Conservation (phyloP, 1,284 basidiomycete species). For the Cutaneotrichosporon daszewskae region DNA sequence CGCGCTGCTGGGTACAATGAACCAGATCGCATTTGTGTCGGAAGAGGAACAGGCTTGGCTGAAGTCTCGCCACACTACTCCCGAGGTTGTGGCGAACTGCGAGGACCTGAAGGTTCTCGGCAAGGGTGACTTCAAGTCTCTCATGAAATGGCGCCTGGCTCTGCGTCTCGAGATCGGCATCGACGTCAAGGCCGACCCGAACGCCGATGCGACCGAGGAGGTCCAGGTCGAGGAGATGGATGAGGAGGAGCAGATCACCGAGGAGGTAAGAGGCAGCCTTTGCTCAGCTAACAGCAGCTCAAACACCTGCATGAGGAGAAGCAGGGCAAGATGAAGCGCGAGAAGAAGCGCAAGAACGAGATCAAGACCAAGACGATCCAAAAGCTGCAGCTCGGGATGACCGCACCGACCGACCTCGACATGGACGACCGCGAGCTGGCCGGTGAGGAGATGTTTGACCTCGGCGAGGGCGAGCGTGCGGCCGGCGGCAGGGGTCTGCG, state of each 20-base stretch:
- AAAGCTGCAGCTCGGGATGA: constrained; percentile 97
- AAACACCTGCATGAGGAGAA: constrained; percentile 77
- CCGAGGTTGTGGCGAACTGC: constrained; percentile 74
- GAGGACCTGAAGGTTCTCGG: constrained; percentile 95
- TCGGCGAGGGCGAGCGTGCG: constrained; percentile 59
- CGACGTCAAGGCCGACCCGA: constrained; percentile 66
- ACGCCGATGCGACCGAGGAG: constrained; percentile 69
- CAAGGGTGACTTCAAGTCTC: constrained; percentile 90
- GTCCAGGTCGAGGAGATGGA: constrained; percentile 72
- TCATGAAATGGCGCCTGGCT: constrained; percentile 84
- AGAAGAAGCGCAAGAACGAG: constrained; percentile 84
- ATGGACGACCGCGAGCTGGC: constrained; percentile 61
- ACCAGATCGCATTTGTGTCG: constrained; percentile 73
- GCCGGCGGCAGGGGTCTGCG: constrained; percentile 49
- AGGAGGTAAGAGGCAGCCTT: constrained; percentile 62
- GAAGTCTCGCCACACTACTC: constrained; percentile 63
- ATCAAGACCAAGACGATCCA: constrained; percentile 79
- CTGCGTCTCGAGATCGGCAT: constrained; percentile 81
- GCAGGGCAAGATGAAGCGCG: constrained; percentile 66
- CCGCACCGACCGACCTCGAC: constrained; percentile 91
- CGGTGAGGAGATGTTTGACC: constrained; percentile 71
- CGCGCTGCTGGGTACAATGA: constrained; percentile 71
- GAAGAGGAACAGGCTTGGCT: constrained; percentile 87
- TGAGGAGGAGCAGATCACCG: constrained; percentile 79
- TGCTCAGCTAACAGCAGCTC: constrained; percentile 53